Base-by-base conservation (phyloP, 1,284 basidiomycete genomes). In the Spongiforma sp. region DNA sequence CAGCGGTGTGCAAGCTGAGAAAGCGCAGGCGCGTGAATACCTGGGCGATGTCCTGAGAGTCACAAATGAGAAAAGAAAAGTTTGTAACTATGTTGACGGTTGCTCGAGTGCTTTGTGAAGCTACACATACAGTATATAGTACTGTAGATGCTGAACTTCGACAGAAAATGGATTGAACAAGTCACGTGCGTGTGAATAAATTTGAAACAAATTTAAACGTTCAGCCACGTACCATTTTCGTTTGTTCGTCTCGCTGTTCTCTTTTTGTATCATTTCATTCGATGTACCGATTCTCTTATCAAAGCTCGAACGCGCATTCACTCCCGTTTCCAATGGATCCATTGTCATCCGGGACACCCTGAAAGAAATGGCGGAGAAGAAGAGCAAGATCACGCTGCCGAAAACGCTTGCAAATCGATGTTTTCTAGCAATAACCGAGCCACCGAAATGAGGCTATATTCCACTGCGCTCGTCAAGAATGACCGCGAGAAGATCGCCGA, bases 371-470 rank as follows among this genome's bases (percentile, higher is more conserved):
- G 57, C 30, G 1, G 55, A 66, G 11, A 62, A 61, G 39, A 61
- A 62, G 21, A 50, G 60, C 8, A 69, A 69, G 53, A 54, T 67
- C 53, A 69, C 15, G 3, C 37, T 69, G 30, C 63, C 48, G 2
- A 69, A 65, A 48, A 64, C 55, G 1, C 55, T 69, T n/a, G n/a
- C 50, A 69, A 69, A 1, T 55, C 52, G 0, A 65, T 65, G 59
- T 66, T 66, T 28, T 65, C 64, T 11, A 55, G 62, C 53, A 41
- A 19, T 32, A 62, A 62, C 32, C 61, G 63, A 63, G 63, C 54
- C 15, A 37, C 24, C 3, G 41, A 65, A 61, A 65, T 15, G 1
- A 15, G 34, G 14, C 41, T 24, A 4, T 65, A 65, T 32, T 12
- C 54, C 17, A 34, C 24, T 21, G 10, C 39, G 15, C 17, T 65